Evolutionary conservation across 2,329 filamentous ascomycete species (phyloP).

Genomic region (Cladophialophora exuberans): DNA sequence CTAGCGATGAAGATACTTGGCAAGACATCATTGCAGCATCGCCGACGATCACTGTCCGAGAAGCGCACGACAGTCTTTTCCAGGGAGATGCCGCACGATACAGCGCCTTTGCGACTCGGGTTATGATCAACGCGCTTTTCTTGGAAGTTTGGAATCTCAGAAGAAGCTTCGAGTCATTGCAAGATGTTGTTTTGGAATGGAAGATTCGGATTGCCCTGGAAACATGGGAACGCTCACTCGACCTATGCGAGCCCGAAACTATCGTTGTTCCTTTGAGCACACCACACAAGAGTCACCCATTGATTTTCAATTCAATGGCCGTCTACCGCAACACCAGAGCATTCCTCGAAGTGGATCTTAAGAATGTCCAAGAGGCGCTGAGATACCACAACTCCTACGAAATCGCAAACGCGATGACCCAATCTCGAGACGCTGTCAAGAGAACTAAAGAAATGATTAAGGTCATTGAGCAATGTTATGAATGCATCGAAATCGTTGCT

Average conservation of each 20-base stretch:
- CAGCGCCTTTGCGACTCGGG: constrained; percentile 93
- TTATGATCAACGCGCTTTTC: constrained; percentile 99
- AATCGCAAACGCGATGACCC: constrained; percentile 94
- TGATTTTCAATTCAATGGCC: constrained; percentile 98
- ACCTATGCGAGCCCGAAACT: constrained; percentile 88
- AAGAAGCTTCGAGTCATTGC: constrained; percentile 93
- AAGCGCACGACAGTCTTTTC: constrained; percentile 93
- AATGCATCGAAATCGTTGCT: constrained; percentile 95
- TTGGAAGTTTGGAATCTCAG: constrained; percentile 99
- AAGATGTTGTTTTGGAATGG: constrained; percentile 97
- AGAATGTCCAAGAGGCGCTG: constrained; percentile 92
- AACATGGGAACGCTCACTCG: constrained; percentile 98
- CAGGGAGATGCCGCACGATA: constrained; percentile 89
- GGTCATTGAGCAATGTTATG: constrained; percentile 96
- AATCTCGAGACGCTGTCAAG: constrained; percentile 90
- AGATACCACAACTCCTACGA: constrained; percentile 97
- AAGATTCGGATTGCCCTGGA: constrained; percentile 93
- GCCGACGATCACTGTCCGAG: constrained; percentile 81
- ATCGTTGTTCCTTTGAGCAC: constrained; percentile 88
- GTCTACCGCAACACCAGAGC: constrained; percentile 93
- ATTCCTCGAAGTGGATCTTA: constrained; percentile 91
- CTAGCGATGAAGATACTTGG: constrained; percentile 80
- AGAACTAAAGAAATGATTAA: constrained; percentile 97
- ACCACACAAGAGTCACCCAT: constrained; percentile 91
- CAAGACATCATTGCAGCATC: constrained; percentile 73